Evolutionary conservation across 805 yeast genomes (phyloP).

Genomic region (Blastobotrys mokoenaii): DNA sequence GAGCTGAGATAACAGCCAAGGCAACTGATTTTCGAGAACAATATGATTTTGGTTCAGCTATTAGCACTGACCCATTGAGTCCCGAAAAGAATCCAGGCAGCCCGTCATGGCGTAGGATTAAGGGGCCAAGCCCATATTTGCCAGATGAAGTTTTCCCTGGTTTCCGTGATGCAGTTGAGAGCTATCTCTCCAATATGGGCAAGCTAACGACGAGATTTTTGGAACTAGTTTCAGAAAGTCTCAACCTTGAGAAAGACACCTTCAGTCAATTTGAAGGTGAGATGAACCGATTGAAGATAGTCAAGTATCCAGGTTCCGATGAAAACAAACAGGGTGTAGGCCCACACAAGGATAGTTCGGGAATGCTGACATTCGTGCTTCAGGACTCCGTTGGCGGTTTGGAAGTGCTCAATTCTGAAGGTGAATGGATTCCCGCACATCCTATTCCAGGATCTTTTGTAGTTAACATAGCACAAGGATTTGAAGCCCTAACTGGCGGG

Average conservation of each 20-base stretch:
- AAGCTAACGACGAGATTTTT: conserved; percentile 36
- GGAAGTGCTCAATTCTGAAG: conserved; percentile 47
- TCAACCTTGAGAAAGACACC: conserved; percentile 39
- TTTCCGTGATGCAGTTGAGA: conserved; percentile 33
- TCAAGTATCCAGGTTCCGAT: conserved; percentile 44
- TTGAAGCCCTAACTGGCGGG: conserved; percentile 52
- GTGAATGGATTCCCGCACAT: conserved; percentile 49
- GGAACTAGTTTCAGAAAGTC: conserved; percentile 45
- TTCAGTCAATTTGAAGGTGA: conserved; percentile 43
- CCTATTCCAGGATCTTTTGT: conserved; percentile 42
- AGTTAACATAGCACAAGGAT: conserved; percentile 53
- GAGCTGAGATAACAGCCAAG: conserved; percentile 49
- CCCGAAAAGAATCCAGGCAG: conserved; percentile 25
- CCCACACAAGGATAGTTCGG: conserved; percentile 57
- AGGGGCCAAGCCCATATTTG: conserved; percentile 54
- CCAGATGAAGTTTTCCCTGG: conserved; percentile 34
- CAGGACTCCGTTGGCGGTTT: conserved; percentile 48
- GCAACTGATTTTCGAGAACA: conserved; percentile 54
- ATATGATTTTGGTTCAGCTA: conserved; percentile 45
- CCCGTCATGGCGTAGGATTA: conserved; percentile 37
- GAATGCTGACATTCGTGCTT: conserved; percentile 49
- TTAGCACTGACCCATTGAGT: conserved; percentile 32
- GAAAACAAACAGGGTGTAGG: conserved; percentile 44
- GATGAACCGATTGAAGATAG: conserved; percentile 47
- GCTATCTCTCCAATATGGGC: conserved; percentile 40